Conservation (phyloP, 2,329 filamentous ascomycete genomes). For the Ceratocystis ficicola region DNA sequence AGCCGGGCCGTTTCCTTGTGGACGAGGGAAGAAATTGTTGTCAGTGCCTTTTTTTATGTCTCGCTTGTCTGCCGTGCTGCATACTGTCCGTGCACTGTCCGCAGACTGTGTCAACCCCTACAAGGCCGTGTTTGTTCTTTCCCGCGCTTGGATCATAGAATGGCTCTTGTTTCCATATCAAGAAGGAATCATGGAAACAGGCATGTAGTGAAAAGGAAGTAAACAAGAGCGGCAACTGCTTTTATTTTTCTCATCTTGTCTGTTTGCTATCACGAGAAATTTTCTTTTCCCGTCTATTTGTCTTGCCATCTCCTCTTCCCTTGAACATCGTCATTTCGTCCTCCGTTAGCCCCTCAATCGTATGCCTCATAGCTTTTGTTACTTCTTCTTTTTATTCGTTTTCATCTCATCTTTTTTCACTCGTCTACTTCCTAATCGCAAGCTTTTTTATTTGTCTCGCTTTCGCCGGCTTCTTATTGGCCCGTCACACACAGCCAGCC, state of each 20-base stretch:
- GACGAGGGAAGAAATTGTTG: not conserved
- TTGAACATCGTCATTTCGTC: not conserved
- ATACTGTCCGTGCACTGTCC: not conserved
- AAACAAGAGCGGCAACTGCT: constrained; percentile 8
- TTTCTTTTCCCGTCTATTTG: constrained; percentile 24
- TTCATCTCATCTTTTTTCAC: not conserved
- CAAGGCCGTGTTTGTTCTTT: not conserved
- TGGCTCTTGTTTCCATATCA: not conserved
- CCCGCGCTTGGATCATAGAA: not conserved
- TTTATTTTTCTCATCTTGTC: too few relatives aligned
- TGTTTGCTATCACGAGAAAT: not conserved
- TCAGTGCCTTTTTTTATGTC: not conserved
- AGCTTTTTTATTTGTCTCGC: too few relatives aligned
- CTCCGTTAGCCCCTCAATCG: too few relatives aligned
- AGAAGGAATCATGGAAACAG: constrained; percentile 5
- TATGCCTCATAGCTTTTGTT: not conserved
- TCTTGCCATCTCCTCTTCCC: not conserved
- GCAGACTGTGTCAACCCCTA: not conserved
- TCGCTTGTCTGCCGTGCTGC: not conserved
- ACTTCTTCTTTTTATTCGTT: not conserved
- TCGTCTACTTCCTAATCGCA: too few relatives aligned
- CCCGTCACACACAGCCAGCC: too few relatives aligned
- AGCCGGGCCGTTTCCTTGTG: too few relatives aligned
- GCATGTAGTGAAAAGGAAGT: not conserved
- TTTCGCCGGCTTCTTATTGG: too few relatives aligned